Conservation (phyloP, 176 grass and related monocot species). For the Ananas comosus region DNA sequence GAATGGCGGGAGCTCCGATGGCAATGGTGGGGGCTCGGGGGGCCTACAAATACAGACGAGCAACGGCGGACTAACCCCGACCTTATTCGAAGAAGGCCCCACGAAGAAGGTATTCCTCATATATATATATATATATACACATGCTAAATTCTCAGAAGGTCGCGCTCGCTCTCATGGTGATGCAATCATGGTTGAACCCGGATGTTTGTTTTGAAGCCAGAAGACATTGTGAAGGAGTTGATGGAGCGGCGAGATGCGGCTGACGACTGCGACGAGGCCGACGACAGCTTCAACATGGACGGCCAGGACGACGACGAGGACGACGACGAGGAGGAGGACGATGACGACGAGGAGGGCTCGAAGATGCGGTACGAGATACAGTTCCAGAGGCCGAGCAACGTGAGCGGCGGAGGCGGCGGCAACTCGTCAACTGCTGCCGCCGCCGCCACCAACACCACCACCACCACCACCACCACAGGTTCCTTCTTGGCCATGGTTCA, state of each 20-base stretch:
- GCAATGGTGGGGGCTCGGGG: slow-evolving; percentile 14
- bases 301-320: slow-evolving; percentile 44
- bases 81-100: slow-evolving; percentile 26
- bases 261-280: slow-evolving; percentile 45
- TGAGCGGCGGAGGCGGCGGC: slow-evolving; percentile 21
- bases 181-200: slow-evolving; percentile 53
- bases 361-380: slow-evolving; percentile 94
- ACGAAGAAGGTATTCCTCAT: slow-evolving; percentile 60
- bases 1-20: slow-evolving; percentile 10
- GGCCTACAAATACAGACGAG: slow-evolving; percentile 32
- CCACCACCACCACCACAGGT: slow-evolving; percentile 46
- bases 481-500: slow-evolving; percentile 97
- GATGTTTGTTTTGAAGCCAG: slow-evolving; percentile 74
- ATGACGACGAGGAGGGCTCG: slow-evolving; percentile 33
- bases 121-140: no score
- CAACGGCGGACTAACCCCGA: slow-evolving; percentile 41
- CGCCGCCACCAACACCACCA: slow-evolving; percentile 16
- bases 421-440: slow-evolving; percentile 32
- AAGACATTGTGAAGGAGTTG: slow-evolving; percentile 82
- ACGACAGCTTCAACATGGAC: slow-evolving; percentile 46
- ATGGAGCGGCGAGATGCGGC: slow-evolving; percentile 48
- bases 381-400: slow-evolving; percentile 46
- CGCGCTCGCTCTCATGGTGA: slow-evolving; percentile 12
- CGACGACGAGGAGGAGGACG: slow-evolving; percentile 47
- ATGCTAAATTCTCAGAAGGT: no score